A percentile compares a stretch with the other conserved stretches of the same genome.
phyloP scores from a whole-genome alignment of 345 rosid genomes.

The Salix caprea region DNA sequence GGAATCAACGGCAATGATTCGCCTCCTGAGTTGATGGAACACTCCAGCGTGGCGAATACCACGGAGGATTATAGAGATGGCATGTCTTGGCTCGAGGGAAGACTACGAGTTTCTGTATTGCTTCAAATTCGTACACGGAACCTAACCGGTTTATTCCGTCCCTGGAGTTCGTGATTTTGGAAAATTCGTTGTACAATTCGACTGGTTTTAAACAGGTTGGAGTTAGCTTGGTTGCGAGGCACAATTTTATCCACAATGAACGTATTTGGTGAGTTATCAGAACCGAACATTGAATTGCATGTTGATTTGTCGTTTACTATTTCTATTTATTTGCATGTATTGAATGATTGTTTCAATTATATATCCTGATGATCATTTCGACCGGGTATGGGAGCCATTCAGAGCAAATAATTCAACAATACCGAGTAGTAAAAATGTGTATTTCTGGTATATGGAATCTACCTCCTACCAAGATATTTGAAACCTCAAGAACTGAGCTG shows the following conservation, averaged over 20 bases:
- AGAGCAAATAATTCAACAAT: slow-evolving; percentile 20
- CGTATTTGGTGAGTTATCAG: slow-evolving; percentile 41
- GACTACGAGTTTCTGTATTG: slow-evolving; percentile 70
- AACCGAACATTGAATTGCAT: neutral
- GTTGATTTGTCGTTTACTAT: neutral
- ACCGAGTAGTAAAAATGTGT: slow-evolving; percentile 43
- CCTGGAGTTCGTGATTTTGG: slow-evolving; percentile 60
- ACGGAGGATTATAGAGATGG: slow-evolving; percentile 56
- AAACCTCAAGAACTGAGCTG: slow-evolving; percentile 62
- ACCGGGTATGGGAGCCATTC: slow-evolving; percentile 77
- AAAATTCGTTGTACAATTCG: slow-evolving; percentile 58
- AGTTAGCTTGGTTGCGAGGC: slow-evolving; percentile 60
- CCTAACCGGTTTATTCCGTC: slow-evolving; percentile 93
- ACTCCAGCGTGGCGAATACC: slow-evolving; percentile 60
- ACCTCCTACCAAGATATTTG: slow-evolving; percentile 73
- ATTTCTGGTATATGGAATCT: slow-evolving; percentile 89
- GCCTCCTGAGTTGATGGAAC: slow-evolving; percentile 92
- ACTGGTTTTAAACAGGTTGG: slow-evolving; percentile 52
- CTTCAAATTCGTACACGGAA: slow-evolving; percentile 54
- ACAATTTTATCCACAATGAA: slow-evolving; percentile 65
- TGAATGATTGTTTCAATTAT: slow-evolving; percentile 28
- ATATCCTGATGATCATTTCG: slow-evolving; percentile 75
- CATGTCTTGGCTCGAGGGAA: slow-evolving; percentile 52
- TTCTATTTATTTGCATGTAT: neutral
- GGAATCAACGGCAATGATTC: slow-evolving; percentile 52